A percentile compares a stretch with the other conserved stretches of the same genome.
These are phyloP conservation scores for Brasenia schreberi DNA, from an alignment of 164 flowering plant species.

Conservation along the genomic window DNA sequence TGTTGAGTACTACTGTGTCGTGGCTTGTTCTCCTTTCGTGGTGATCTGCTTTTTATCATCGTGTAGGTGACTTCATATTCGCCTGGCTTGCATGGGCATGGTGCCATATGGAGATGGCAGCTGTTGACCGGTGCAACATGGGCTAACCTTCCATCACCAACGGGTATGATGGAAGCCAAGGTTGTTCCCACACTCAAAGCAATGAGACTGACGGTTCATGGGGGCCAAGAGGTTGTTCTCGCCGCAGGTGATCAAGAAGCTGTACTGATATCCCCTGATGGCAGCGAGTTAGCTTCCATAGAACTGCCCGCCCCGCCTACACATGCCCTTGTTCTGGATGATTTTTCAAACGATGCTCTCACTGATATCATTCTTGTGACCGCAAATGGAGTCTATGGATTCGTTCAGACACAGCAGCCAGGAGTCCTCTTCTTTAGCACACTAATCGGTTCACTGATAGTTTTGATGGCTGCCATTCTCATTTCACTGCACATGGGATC, in stretches of 20 bases:
- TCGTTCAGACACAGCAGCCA: constrained; percentile 94
- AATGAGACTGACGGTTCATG: constrained; percentile 42
- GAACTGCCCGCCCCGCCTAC: constrained; percentile 87
- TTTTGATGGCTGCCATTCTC: constrained; percentile 86
- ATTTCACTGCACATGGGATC: constrained; percentile 81
- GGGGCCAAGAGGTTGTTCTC: constrained; percentile 51
- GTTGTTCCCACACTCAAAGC: constrained; percentile 70
- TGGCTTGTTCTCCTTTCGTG: no score
- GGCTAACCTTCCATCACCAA: constrained; percentile 89
- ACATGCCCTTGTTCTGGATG: constrained; percentile 58
- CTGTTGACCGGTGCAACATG: constrained; percentile 82
- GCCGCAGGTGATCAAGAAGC: constrained; percentile 95
- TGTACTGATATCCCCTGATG: constrained; percentile 76
- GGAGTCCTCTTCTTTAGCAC: constrained; percentile 99
- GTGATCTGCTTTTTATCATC: background rate
- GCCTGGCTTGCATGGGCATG: constrained; percentile 84
- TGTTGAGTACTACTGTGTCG: no score
- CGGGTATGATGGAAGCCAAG: constrained; percentile 56
- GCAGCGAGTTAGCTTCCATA: constrained; percentile 45
- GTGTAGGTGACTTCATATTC: constrained; percentile 83
- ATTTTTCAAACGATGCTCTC: constrained; percentile 93
- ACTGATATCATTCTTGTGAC: constrained; percentile 84
- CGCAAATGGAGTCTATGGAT: constrained; percentile 77
- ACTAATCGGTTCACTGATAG: constrained; percentile 82
- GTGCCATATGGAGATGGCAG: constrained; percentile 92